Base-by-base conservation (phyloP, 1,284 basidiomycete genomes). In the Trichosporon coremiiforme region DNA sequence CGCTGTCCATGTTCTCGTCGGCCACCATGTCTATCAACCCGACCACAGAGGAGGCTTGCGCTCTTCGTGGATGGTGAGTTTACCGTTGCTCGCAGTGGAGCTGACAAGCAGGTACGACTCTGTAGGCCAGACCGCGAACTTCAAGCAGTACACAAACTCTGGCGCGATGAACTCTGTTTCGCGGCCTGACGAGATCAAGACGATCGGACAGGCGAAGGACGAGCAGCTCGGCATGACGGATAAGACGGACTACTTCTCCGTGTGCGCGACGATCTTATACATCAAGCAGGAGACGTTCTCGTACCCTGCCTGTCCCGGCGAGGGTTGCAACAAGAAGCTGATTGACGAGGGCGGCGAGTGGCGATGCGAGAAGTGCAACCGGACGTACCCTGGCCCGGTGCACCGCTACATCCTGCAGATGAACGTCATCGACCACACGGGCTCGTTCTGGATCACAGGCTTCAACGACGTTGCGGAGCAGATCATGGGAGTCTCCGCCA, bases 351-450 rank as follows among this genome's bases (percentile, higher is more conserved):
- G 87, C 36, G 87, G 87, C 63, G 87, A 86, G 25, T 99, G 95
- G 95, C 85, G 89, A 63, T 99, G 97, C 83, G 96, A 99, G 78
- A 98, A 96, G 84, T 99, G 97, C 82, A 89, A 94, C 71, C 88
- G 88, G 77, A 88, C 84, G 68, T 92, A 88, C 80, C 86, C 86
- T 6, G 86, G 86, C 41, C 96, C 96, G 3, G 88, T 94, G 75
- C 89, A 95, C 82, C 87, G 96, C 92, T 99, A 98, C 83, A 91
- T 98, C 73, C 87, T 99, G 74, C 88, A 89, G 35, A 87, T 97
- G 84, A 94, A 93, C 68, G 91, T 94, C 13, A 89, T 93, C 47
- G 97, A 99, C 82, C 88, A 91, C 84, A 91, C 93, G 15, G 90
- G 90, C 22, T 92, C 95, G 80, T 88, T 90, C 31, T 99, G 96